Conservation (phyloP, 1,284 basidiomycete species). For the Kwoniella shivajii region DNA sequence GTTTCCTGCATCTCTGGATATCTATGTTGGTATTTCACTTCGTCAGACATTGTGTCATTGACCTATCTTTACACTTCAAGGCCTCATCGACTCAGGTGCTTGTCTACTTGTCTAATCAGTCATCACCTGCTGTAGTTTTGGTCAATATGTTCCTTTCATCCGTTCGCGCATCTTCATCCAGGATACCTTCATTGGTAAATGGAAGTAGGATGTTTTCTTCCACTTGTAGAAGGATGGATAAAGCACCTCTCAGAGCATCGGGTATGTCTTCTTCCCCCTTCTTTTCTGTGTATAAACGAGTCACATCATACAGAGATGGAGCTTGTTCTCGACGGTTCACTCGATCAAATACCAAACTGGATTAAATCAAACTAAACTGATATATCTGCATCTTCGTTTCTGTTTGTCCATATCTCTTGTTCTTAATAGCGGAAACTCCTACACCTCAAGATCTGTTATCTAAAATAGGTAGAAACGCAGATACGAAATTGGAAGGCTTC, state of each 20-base stretch:
- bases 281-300: too few species aligned
- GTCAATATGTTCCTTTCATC: conserved; percentile 15
- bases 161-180: conserved; percentile 21
- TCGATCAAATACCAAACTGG: too few species aligned
- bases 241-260: conserved; percentile 30
- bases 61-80: too few species aligned
- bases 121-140: neutral
- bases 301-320: too few species aligned
- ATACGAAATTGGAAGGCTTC: conserved; percentile 39
- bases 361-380: too few species aligned
- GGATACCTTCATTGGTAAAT: neutral
- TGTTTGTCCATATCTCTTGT: neutral
- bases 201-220: conserved; percentile 20
- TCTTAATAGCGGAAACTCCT: conserved; percentile 35
- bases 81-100: too few species aligned
- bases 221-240: conserved; percentile 24
- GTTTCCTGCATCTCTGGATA: too few species aligned
- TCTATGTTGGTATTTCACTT: too few species aligned
- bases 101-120: too few species aligned
- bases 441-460: conserved; percentile 38
- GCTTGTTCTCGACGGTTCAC: too few species aligned
- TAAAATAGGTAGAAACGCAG: conserved; percentile 46
- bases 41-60: too few species aligned
- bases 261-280: conserved; percentile 20
- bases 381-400: neutral